Evolutionary conservation across 179 eudicot species (phyloP).

Genomic region (Gypsophila paniculata): DNA sequence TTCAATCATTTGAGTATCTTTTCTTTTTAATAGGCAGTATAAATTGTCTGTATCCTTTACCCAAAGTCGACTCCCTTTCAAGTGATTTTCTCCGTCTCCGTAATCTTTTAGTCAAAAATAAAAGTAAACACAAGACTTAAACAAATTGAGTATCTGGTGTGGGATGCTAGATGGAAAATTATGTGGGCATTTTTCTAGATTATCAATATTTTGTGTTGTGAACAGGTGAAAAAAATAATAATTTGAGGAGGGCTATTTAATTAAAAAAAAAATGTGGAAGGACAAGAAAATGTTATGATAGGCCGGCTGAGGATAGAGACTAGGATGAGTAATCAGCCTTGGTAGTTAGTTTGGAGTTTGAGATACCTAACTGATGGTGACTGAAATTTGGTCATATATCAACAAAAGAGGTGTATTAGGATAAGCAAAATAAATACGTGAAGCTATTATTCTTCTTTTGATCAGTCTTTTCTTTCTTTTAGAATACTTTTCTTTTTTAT

Average conservation of each 20-base stretch:
- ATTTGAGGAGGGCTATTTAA: neutral
- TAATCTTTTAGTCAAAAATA: too few relatives aligned
- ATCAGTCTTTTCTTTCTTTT: slow-evolving; percentile 17
- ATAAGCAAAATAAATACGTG: slow-evolving; percentile 23
- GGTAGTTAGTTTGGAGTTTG: slow-evolving; percentile 24
- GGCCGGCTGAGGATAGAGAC: slow-evolving; percentile 31
- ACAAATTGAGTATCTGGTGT: too few relatives aligned
- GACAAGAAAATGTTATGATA: slow-evolving; percentile 5
- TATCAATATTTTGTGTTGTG: neutral
- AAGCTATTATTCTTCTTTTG: slow-evolving; percentile 14
- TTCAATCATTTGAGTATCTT: too few relatives aligned
- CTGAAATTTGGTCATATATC: slow-evolving; percentile 19
- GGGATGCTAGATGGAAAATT: neutral
- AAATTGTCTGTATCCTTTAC: too few relatives aligned
- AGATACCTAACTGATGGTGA: slow-evolving; percentile 35
- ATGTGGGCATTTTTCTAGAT: neutral
- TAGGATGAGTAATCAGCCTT: slow-evolving; percentile 22
- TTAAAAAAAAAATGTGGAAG: neutral
- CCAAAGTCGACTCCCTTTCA: too few relatives aligned
- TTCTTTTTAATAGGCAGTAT: too few relatives aligned
- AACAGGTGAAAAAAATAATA: neutral
- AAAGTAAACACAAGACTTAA: too few relatives aligned
- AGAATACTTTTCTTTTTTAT: neutral
- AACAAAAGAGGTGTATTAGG: slow-evolving; percentile 17
- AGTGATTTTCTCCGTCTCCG: too few relatives aligned